These are phyloP conservation scores for Raffaelea arxii DNA, from an alignment of 2,329 filamentous ascomycete species.

Conservation along the genomic window DNA sequence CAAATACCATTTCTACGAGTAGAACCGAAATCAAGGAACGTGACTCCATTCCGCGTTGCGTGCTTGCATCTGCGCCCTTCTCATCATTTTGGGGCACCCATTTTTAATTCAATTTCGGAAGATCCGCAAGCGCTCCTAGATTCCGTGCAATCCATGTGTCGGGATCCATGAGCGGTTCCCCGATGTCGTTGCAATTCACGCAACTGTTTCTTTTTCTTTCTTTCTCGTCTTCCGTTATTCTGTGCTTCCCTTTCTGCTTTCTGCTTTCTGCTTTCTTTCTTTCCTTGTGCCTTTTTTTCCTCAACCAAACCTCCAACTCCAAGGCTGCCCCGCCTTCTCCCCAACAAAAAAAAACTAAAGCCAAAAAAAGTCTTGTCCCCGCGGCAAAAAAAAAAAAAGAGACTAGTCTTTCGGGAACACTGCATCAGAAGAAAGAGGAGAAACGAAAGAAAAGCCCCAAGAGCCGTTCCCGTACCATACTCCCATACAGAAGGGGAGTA, in stretches of 20 bases:
- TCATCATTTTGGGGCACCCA: too few species aligned
- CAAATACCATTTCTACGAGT: too few species aligned
- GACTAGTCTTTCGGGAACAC: too few species aligned
- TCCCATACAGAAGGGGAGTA: too few species aligned
- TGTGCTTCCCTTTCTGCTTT: neutral
- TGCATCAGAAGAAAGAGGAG: neutral
- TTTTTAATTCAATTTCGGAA: too few species aligned
- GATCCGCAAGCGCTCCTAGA: too few species aligned
- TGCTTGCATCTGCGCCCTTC: too few species aligned
- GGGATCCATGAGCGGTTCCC: neutral
- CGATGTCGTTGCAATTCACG: neutral
- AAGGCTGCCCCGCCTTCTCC: conserved; percentile 7
- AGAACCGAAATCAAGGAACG: too few species aligned
- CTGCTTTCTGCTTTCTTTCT: neutral
- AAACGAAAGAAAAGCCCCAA: neutral
- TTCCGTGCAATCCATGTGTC: neutral
- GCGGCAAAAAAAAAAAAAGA: neutral
- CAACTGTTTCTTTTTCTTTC: neutral
- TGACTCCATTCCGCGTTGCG: too few species aligned
- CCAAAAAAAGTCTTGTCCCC: neutral
- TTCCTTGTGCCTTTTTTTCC: neutral
- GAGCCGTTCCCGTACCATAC: neutral
- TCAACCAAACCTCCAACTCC: neutral
- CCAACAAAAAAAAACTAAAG: conserved; percentile 1
- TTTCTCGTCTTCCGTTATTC: neutral